Conservation (phyloP, 495 filamentous ascomycete species). For the Podospora pseudopauciseta region DNA sequence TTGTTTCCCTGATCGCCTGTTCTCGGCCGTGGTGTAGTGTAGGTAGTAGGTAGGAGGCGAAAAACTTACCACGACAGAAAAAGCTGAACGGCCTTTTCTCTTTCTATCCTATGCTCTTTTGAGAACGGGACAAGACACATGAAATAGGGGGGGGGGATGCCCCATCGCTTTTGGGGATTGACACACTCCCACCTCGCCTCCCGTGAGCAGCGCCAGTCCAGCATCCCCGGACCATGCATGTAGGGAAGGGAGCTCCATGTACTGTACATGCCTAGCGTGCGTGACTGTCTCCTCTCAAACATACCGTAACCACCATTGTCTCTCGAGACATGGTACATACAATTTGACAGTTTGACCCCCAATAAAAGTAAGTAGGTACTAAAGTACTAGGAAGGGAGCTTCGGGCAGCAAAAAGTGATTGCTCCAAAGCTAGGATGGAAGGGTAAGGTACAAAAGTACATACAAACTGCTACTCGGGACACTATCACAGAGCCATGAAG, state of each 20-base stretch:
- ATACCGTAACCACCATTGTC: no score
- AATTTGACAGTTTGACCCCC: neutral
- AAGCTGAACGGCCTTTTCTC: neutral
- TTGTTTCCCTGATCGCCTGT: neutral
- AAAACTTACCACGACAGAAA: neutral
- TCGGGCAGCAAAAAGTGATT: slow-evolving; percentile 18
- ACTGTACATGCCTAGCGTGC: neutral
- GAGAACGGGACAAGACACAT: neutral
- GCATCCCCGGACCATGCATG: slow-evolving; percentile 6
- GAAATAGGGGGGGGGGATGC: neutral
- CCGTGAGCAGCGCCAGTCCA: neutral
- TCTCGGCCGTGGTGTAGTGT: neutral
- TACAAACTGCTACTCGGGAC: no score
- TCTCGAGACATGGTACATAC: neutral
- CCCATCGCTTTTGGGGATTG: neutral
- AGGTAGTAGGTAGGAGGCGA: neutral
- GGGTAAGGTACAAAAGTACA: neutral
- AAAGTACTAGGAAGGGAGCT: neutral
- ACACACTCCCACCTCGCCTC: neutral
- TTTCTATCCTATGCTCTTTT: slow-evolving; percentile 5
- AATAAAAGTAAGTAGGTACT: neutral
- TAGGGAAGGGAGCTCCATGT: slow-evolving; percentile 7
- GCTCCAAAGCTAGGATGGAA: neutral
- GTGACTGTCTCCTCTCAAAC: neutral
- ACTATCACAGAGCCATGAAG: neutral